Evolutionary conservation across 148 eudicot species (phyloP).

Genomic region (Rhododendron kiyosumense): DNA sequence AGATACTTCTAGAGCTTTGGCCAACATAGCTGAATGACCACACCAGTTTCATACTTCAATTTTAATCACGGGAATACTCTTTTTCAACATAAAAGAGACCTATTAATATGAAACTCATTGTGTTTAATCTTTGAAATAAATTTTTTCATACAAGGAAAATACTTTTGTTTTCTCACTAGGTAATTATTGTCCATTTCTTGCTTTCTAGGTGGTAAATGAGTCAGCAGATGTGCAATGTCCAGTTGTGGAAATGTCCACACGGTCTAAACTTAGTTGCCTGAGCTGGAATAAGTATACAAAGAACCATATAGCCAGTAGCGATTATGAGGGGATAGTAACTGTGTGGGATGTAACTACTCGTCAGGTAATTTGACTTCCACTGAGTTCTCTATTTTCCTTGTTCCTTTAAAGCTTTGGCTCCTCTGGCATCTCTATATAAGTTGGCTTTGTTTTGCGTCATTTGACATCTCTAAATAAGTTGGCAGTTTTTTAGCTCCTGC

Average conservation of each 20-base stretch:
- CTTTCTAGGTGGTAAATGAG: slow-evolving; percentile 60
- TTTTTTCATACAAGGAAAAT: not conserved
- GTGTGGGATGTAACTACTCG: slow-evolving; percentile 71
- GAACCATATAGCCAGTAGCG: slow-evolving; percentile 72
- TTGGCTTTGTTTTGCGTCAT: not conserved
- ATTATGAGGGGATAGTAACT: slow-evolving; percentile 71
- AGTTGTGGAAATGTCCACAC: slow-evolving; percentile 67
- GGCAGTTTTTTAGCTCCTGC: not conserved
- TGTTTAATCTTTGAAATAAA: not conserved
- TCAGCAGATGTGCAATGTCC: slow-evolving; percentile 65
- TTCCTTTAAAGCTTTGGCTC: not conserved
- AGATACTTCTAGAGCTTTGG: not conserved
- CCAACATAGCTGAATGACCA: not conserved
- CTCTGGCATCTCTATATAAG: not conserved
- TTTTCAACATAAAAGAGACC: not conserved
- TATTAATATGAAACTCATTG: not conserved
- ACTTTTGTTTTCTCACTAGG: not conserved
- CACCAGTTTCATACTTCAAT: not conserved
- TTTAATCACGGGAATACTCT: not conserved
- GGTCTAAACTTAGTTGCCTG: slow-evolving; percentile 68
- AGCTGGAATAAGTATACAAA: slow-evolving; percentile 74
- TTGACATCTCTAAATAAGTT: not conserved
- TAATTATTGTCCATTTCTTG: not conserved
- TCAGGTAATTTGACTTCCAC: slow-evolving; percentile 38
- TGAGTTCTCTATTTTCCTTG: not conserved